Evolutionary conservation across 1,139 yeast species (phyloP).

Genomic region (Pichia norvegensis): DNA sequence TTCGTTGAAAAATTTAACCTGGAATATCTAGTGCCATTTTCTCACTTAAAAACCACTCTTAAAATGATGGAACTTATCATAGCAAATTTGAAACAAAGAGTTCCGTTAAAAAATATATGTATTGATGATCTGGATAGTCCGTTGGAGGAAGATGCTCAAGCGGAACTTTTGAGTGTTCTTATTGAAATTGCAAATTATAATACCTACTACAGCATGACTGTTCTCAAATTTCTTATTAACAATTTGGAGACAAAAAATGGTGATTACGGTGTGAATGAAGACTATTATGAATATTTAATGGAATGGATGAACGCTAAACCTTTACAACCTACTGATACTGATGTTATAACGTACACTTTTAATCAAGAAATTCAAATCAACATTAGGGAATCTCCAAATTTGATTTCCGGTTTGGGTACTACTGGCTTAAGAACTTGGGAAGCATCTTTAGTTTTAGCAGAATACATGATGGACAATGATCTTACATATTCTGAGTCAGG

Average conservation of each 20-base stretch:
- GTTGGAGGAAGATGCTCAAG: conserved; percentile 14
- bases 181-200: conserved; percentile 30
- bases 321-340: conserved; percentile 39
- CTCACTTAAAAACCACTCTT: neutral
- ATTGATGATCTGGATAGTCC: conserved; percentile 7
- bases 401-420: conserved; percentile 67
- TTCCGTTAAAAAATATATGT: conserved; percentile 20
- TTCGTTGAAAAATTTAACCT: neutral
- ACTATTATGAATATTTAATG: conserved; percentile 44
- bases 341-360: conserved; percentile 41
- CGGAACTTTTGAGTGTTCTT: conserved; percentile 20
- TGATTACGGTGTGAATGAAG: conserved; percentile 35
- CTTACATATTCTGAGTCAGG: neutral
- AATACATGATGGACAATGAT: conserved; percentile 32
- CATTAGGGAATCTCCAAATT: conserved; percentile 53
- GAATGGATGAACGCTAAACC: conserved; percentile 36
- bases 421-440: conserved; percentile 95
- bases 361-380: conserved; percentile 28
- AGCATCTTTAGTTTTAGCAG: conserved; percentile 66
- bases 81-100: conserved; percentile 27
- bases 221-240: conserved; percentile 37
- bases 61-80: conserved; percentile 22
- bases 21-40: no score
- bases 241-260: conserved; percentile 23
- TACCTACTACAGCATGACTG: conserved; percentile 42